phyloP scores from a whole-genome alignment of 2,329 filamentous ascomycete genomes.

The Shiraia bambusicola region DNA sequence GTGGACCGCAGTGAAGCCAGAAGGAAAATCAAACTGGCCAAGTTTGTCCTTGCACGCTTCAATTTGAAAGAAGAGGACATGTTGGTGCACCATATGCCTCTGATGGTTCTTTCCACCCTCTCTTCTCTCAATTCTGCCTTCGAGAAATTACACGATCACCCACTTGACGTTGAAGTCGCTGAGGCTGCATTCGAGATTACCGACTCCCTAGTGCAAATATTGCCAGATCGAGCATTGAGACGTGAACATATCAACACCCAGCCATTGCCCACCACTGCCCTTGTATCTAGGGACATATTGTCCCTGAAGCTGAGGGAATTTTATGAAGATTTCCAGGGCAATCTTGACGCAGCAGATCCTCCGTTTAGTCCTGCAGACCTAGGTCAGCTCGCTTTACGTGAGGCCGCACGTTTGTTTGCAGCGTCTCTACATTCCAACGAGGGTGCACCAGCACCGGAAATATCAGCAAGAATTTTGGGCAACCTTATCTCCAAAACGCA shows the following conservation, averaged over 20 bases:
- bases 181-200: constrained; percentile 39
- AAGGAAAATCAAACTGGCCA: constrained; percentile 70
- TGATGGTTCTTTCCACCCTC: constrained; percentile 68
- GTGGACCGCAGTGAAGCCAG: constrained; percentile 49
- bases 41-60: constrained; percentile 83
- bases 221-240: constrained; percentile 40
- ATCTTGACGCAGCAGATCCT: constrained; percentile 32
- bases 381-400: constrained; percentile 33
- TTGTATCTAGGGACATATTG: constrained; percentile 9
- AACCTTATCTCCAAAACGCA: constrained; percentile 37
- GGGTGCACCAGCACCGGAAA: constrained; percentile 23
- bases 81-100: constrained; percentile 79
- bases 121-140: constrained; percentile 47
- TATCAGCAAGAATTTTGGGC: constrained; percentile 37
- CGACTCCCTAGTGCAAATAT: constrained; percentile 40
- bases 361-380: constrained; percentile 30
- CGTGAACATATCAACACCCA: constrained; percentile 8
- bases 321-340: constrained; percentile 42
- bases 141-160: constrained; percentile 3
- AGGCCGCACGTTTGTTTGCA: constrained; percentile 31
- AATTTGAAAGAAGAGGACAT: constrained; percentile 97
- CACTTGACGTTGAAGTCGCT: constrained; percentile 19
- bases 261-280: constrained; percentile 6
- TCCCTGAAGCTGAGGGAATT: constrained; percentile 31
- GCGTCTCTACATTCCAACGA: constrained; percentile 19